phyloP scores from a whole-genome alignment of 768 basidiomycete species.

The Russula griseocarnosa region DNA sequence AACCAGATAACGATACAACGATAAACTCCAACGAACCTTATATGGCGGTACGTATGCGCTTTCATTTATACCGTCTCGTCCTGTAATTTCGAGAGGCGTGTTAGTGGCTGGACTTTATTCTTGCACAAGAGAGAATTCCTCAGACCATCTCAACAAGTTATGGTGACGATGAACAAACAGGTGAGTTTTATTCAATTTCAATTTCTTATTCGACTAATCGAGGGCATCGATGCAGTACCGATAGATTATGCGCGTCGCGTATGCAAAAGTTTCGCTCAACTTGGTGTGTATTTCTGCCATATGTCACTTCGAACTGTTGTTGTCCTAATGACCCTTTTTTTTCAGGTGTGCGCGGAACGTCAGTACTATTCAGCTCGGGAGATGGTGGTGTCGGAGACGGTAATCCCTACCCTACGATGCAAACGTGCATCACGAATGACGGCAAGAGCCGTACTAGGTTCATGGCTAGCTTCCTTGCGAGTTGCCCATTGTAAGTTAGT shows the following conservation, averaged over 20 bases:
- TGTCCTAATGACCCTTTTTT: neutral
- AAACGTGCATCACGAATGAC: conserved; percentile 55
- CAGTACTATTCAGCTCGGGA: conserved; percentile 65
- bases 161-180: conserved; percentile 67
- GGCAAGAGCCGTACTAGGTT: conserved; percentile 54
- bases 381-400: conserved; percentile 71
- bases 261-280: conserved; percentile 58
- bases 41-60: conserved; percentile 34
- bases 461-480: conserved; percentile 52
- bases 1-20: conserved; percentile 42
- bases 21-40: conserved; percentile 51
- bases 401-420: conserved; percentile 48
- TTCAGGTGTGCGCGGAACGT: conserved; percentile 59
- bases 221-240: conserved; percentile 45
- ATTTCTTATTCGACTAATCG: conserved; percentile 29
- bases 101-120: conserved; percentile 63
- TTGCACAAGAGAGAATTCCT: conserved; percentile 45
- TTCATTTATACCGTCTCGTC: neutral
- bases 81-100: conserved; percentile 1
- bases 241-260: conserved; percentile 51
- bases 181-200: conserved; percentile 43
- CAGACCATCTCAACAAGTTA: conserved; percentile 69
- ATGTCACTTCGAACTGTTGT: neutral
- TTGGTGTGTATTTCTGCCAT: conserved; percentile 40
- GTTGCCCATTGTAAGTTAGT: conserved; percentile 38